A percentile compares a stretch with the other conserved stretches of the same genome.
phyloP scores from a whole-genome alignment of 2,329 filamentous ascomycete species.

The Fusarium nodosum region DNA sequence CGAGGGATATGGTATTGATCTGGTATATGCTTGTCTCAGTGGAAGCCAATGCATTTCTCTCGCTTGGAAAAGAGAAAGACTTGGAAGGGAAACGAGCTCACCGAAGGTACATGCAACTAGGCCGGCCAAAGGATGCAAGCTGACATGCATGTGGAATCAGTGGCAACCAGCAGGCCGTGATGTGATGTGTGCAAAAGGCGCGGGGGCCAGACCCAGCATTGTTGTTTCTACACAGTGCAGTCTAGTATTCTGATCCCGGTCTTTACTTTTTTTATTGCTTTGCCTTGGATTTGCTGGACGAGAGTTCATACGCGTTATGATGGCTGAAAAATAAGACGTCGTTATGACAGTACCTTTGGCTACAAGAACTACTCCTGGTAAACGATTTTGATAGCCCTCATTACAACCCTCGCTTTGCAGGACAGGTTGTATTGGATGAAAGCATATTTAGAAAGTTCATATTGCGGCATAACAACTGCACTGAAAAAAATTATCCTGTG shows the following conservation, averaged over 20 bases:
- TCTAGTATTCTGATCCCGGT: constrained; percentile 15
- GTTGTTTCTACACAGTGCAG: constrained; percentile 42
- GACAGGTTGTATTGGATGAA: constrained; percentile 1
- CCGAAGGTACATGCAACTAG: constrained; percentile 4
- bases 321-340: constrained; percentile 18
- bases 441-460: constrained; percentile 4
- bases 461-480: not conserved
- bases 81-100: constrained; percentile 7
- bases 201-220: constrained; percentile 42
- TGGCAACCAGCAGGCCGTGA: constrained; percentile 27
- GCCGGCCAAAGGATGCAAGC: constrained; percentile 24
- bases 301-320: constrained; percentile 36
- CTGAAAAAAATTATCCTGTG: not conserved
- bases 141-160: constrained; percentile 41
- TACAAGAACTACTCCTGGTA: constrained; percentile 17
- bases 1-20: not conserved
- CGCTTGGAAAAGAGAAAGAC: constrained; percentile 15
- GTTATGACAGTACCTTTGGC: constrained; percentile 19
- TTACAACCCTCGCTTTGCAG: not conserved
- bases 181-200: constrained; percentile 34
- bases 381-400: not conserved
- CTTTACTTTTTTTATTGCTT: constrained; percentile 13
- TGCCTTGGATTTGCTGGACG: constrained; percentile 16
- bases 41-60: constrained; percentile 6
- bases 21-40: constrained; percentile 1